Evolutionary conservation across 257 asterid species (phyloP).

Genomic region (Solanum appendiculatum): DNA sequence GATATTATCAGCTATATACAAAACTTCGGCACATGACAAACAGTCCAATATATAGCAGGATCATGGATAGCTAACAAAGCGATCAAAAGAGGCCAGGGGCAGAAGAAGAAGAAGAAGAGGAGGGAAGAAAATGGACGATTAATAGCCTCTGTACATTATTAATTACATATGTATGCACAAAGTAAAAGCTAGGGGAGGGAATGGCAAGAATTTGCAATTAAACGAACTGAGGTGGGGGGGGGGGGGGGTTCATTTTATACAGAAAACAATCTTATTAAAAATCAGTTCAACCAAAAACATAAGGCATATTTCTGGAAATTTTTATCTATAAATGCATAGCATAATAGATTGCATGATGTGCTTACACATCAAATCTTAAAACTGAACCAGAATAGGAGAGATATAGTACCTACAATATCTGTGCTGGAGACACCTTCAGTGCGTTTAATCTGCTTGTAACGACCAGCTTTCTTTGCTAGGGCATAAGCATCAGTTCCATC

Average conservation of each 20-base stretch:
- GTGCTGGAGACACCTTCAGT: slow-evolving; percentile 19
- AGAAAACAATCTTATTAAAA: neutral
- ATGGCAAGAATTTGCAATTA: neutral
- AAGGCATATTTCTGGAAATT: neutral
- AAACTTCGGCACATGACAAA: neutral
- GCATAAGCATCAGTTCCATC: slow-evolving; percentile 19
- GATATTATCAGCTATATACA: neutral
- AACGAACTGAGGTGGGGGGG: neutral
- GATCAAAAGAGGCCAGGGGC: neutral
- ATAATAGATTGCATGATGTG: neutral
- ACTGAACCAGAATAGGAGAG: slow-evolving; percentile 15
- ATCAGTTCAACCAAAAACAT: neutral
- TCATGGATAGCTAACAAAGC: neutral
- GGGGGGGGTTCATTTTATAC: neutral
- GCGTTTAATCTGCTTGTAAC: slow-evolving; percentile 14
- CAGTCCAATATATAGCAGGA: neutral
- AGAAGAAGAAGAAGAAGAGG: neutral
- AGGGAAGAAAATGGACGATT: neutral
- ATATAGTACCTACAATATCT: slow-evolving; percentile 15
- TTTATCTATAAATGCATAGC: neutral
- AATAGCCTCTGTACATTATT: neutral
- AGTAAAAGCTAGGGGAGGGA: neutral
- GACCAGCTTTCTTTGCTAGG: slow-evolving; percentile 9
- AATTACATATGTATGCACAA: neutral
- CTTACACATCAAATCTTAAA: neutral